Percentiles rank a stretch among this genome's conserved stretches.
Evolutionary conservation across 208 protist genomes (phyloP).

Genomic region (Angomonas ambiguus): DNA sequence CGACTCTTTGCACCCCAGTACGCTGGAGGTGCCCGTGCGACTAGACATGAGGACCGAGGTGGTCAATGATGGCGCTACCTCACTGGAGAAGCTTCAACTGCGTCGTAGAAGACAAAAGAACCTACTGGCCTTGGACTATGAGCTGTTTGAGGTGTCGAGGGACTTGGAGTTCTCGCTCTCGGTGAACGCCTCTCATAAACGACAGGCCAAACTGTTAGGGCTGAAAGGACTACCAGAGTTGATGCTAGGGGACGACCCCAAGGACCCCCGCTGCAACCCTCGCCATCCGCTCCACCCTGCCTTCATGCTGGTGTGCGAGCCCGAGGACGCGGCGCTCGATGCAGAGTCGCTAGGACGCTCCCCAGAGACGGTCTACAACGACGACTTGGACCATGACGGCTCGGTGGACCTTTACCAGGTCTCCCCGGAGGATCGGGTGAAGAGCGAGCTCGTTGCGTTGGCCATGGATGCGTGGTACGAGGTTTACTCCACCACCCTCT

Average conservation of each 20-base stretch:
- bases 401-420: background rate
- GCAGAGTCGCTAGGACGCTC: constrained; percentile 12
- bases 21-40: constrained; percentile 56
- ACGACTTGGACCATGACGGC: background rate
- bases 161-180: constrained; percentile 76
- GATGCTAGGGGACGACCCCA: constrained; percentile 7
- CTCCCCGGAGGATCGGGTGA: constrained; percentile 24
- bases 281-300: constrained; percentile 58
- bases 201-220: constrained; percentile 57
- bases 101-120: constrained; percentile 53
- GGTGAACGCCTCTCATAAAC: constrained; percentile 59
- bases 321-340: constrained; percentile 5
- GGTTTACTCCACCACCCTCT: constrained; percentile 71
- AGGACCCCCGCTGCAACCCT: constrained; percentile 18
- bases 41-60: constrained; percentile 68
- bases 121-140: constrained; percentile 66
- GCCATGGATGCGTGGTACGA: constrained; percentile 86
- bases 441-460: constrained; percentile 61
- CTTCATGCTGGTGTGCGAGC: constrained; percentile 28
- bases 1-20: constrained; percentile 67
- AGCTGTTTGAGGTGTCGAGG: constrained; percentile 65
- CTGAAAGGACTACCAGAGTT: constrained; percentile 21
- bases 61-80: constrained; percentile 63
- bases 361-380: background rate
- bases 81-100: constrained; percentile 30